A percentile compares a stretch with the other conserved stretches of the same genome.
Evolutionary conservation across 805 yeast genomes (phyloP).

Genomic region (Kluyveromyces lactis): DNA sequence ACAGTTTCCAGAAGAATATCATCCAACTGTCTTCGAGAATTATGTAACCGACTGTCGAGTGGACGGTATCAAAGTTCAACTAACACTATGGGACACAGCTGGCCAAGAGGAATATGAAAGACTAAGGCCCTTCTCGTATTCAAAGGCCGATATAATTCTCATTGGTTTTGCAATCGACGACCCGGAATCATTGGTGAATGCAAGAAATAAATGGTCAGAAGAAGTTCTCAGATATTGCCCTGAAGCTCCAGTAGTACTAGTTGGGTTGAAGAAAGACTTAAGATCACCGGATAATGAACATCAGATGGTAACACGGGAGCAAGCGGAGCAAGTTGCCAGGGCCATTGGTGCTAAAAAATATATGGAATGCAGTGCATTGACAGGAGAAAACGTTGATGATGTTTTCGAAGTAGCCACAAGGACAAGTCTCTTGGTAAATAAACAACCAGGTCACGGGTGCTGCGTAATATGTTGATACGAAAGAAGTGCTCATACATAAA

Average conservation of each 20-base stretch:
- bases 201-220: slow-evolving; percentile 76
- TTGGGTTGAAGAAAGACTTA: slow-evolving; percentile 81
- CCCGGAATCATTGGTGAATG: slow-evolving; percentile 78
- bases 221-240: slow-evolving; percentile 81
- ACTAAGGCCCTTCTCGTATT: slow-evolving; percentile 77
- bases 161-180: slow-evolving; percentile 82
- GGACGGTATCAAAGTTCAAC: slow-evolving; percentile 83
- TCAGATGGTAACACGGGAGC: slow-evolving; percentile 41
- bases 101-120: slow-evolving; percentile 95
- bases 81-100: slow-evolving; percentile 93
- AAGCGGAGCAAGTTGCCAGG: slow-evolving; percentile 64
- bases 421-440: slow-evolving; percentile 56
- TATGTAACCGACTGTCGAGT: slow-evolving; percentile 91
- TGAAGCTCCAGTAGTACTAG: slow-evolving; percentile 63
- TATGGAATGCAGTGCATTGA: slow-evolving; percentile 82
- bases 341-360: slow-evolving; percentile 77
- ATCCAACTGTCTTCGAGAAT: slow-evolving; percentile 91
- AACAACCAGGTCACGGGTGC: slow-evolving; percentile 33
- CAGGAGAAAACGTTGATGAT: slow-evolving; percentile 93
- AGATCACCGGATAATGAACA: slow-evolving; percentile 36
- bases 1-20: slow-evolving; percentile 86
- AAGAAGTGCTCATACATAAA: no score
- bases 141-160: slow-evolving; percentile 77
- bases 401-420: slow-evolving; percentile 89
- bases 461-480: slow-evolving; percentile 29